Conservation (phyloP, 2,329 filamentous ascomycete genomes). For the Exophiala phaeomuriformis region DNA sequence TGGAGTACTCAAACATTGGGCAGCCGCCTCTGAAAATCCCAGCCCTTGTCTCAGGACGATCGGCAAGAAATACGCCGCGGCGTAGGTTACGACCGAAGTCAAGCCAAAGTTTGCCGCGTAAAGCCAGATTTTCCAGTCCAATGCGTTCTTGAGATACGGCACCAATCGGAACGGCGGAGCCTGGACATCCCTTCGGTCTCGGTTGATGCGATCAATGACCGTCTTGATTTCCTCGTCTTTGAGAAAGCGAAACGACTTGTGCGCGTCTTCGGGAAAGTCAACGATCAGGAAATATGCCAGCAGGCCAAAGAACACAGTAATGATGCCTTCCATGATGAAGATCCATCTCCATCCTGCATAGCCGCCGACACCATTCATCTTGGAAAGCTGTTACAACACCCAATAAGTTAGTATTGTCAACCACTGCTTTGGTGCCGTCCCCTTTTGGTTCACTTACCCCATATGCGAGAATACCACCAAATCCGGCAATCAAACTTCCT, state of each 20-base stretch:
- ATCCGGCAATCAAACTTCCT: conserved; percentile 7
- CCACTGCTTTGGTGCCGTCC: neutral
- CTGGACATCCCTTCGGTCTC: conserved; percentile 48
- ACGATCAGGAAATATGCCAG: conserved; percentile 40
- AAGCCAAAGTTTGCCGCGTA: conserved; percentile 45
- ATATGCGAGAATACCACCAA: conserved; percentile 11
- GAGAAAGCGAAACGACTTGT: conserved; percentile 32
- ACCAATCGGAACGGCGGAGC: conserved; percentile 42
- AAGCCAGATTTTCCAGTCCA: conserved; percentile 49
- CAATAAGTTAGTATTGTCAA: neutral
- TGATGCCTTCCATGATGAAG: conserved; percentile 46
- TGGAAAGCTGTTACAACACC: conserved; percentile 11
- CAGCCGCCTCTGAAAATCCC: conserved; percentile 55
- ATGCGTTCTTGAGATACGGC: conserved; percentile 43
- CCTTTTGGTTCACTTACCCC: neutral
- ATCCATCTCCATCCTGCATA: conserved; percentile 53
- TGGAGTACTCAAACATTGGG: conserved; percentile 66
- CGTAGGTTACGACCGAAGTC: conserved; percentile 65
- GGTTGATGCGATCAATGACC: conserved; percentile 44
- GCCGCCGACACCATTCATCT: conserved; percentile 23
- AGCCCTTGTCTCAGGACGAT: conserved; percentile 62
- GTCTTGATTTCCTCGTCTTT: conserved; percentile 24
- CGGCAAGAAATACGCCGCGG: conserved; percentile 71
- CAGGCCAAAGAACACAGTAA: conserved; percentile 38
- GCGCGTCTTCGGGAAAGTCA: conserved; percentile 35